Percentiles rank a stretch among this genome's conserved stretches.
phyloP scores from a whole-genome alignment of 768 basidiomycete species.

The Neoboletus subvelutipes region DNA sequence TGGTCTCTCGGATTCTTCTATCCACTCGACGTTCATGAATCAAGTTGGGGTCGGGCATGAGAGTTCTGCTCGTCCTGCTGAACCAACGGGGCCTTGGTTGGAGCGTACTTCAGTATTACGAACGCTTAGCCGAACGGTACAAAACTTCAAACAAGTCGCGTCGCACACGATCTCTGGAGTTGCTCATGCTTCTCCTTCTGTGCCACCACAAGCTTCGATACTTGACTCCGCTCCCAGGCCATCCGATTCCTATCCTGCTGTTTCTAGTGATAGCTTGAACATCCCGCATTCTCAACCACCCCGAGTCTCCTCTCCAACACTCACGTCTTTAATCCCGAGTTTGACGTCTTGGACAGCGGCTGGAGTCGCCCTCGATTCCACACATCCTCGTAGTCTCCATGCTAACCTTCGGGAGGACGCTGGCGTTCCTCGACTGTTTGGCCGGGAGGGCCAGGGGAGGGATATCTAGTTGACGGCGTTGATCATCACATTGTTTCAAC shows the following conservation, averaged over 20 bases:
- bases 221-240: conserved; percentile 6
- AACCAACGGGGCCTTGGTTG: conserved; percentile 31
- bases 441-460: conserved; percentile 26
- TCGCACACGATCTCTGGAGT: conserved; percentile 30
- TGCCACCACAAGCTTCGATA: conserved; percentile 9
- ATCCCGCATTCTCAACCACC: conserved; percentile 20
- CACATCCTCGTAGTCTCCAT: conserved; percentile 8
- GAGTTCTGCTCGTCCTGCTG: neutral
- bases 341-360: conserved; percentile 37
- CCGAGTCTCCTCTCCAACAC: conserved; percentile 22
- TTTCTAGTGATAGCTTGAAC: conserved; percentile 5
- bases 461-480: conserved; percentile 20
- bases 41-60: conserved; percentile 41
- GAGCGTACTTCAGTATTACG: conserved; percentile 51
- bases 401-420: conserved; percentile 18
- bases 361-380: conserved; percentile 22
- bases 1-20: conserved; percentile 90
- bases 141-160: conserved; percentile 43
- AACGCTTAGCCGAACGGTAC: conserved; percentile 53
- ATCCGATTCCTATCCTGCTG: conserved; percentile 1
- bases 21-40: conserved; percentile 77
- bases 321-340: conserved; percentile 32
- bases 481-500: neutral
- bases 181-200: conserved; percentile 5
- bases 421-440: conserved; percentile 25